A percentile compares a stretch with the other conserved stretches of the same genome.
These are phyloP conservation scores for Boletus subcaerulescens DNA, from an alignment of 768 basidiomycete genomes.

Conservation along the genomic window DNA sequence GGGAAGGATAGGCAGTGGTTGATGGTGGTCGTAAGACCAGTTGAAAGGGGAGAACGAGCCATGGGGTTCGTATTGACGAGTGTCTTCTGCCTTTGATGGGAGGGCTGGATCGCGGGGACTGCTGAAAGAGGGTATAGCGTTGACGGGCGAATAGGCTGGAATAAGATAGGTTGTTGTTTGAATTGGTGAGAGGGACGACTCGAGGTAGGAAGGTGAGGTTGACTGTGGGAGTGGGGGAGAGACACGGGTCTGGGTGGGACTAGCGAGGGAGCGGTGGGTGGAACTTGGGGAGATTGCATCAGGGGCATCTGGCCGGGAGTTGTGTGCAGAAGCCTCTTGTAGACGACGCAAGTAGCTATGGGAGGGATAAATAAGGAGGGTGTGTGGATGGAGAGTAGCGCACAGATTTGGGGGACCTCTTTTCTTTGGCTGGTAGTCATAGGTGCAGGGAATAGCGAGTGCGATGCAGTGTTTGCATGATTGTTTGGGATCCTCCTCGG, in stretches of 20 bases:
- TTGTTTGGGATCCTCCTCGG: conserved; percentile 72
- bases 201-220: conserved; percentile 43
- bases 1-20: conserved; percentile 41
- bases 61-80: conserved; percentile 47
- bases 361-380: not conserved
- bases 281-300: conserved; percentile 49
- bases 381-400: conserved; percentile 22
- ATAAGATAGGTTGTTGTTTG: conserved; percentile 58
- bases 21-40: conserved; percentile 70
- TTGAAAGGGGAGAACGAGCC: conserved; percentile 65
- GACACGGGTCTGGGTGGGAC: conserved; percentile 46
- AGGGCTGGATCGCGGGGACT: conserved; percentile 40
- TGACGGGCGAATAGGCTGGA: conserved; percentile 47
- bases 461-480: conserved; percentile 86
- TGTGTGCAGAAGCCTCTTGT: conserved; percentile 59
- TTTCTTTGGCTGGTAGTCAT: conserved; percentile 93
- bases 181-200: conserved; percentile 44
- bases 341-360: conserved; percentile 72
- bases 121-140: conserved; percentile 35
- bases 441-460: conserved; percentile 81
- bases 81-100: conserved; percentile 44
- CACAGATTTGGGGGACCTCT: conserved; percentile 90
- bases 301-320: conserved; percentile 26
- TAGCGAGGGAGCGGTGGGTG: conserved; percentile 35
- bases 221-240: conserved; percentile 39